Evolutionary conservation across 1,284 basidiomycete species (phyloP).

Genomic region (Marasmius oreades): DNA sequence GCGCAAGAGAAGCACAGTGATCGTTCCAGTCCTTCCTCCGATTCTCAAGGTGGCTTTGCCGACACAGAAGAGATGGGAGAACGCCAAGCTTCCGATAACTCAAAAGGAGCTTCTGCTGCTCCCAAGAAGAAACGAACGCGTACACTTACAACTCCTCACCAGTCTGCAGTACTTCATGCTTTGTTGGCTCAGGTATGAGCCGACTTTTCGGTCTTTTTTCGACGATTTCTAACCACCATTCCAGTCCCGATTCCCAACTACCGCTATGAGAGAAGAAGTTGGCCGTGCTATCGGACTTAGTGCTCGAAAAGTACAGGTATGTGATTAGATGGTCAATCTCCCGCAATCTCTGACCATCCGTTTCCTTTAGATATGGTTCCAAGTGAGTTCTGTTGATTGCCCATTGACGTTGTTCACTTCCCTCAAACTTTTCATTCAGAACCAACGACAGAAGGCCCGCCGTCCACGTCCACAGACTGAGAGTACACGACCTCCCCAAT

Average conservation of each 20-base stretch:
- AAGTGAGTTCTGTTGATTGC: slow-evolving; percentile 43
- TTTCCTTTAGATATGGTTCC: slow-evolving; percentile 79
- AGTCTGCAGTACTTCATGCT: slow-evolving; percentile 76
- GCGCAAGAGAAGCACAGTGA: slow-evolving; percentile 19
- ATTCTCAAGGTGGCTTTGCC: slow-evolving; percentile 53
- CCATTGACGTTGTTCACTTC: neutral
- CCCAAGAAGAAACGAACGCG: slow-evolving; percentile 75
- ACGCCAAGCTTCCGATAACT: slow-evolving; percentile 30
- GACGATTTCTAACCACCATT: slow-evolving; percentile 4
- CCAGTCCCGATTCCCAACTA: slow-evolving; percentile 83
- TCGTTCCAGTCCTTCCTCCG: slow-evolving; percentile 43
- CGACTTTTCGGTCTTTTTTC: slow-evolving; percentile 8
- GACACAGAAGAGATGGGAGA: slow-evolving; percentile 46
- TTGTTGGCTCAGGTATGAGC: slow-evolving; percentile 68
- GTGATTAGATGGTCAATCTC: slow-evolving; percentile 25
- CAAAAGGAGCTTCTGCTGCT: slow-evolving; percentile 30
- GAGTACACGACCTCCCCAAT: slow-evolving; percentile 45
- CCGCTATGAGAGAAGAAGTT: slow-evolving; percentile 79
- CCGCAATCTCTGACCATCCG: slow-evolving; percentile 17
- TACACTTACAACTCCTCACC: slow-evolving; percentile 81
- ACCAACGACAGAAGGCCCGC: slow-evolving; percentile 77
- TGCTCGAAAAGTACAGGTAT: slow-evolving; percentile 81
- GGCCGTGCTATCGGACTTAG: slow-evolving; percentile 79
- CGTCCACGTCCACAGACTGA: slow-evolving; percentile 54
- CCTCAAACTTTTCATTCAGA: slow-evolving; percentile 38